phyloP scores from a whole-genome alignment of 1,284 basidiomycete species.

The Sanghuangporus sanghuang region DNA sequence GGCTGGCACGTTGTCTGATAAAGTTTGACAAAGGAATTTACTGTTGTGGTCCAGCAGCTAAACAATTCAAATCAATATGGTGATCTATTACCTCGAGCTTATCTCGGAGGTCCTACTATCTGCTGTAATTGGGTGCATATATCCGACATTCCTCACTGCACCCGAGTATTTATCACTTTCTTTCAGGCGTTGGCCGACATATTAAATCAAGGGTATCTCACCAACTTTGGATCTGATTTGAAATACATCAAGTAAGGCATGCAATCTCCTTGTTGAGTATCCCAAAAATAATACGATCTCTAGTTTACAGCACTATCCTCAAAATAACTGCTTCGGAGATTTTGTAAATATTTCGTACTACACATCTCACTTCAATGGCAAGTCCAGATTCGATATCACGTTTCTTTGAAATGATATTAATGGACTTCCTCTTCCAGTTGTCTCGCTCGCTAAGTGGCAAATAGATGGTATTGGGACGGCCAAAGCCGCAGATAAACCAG shows the following conservation, averaged over 20 bases:
- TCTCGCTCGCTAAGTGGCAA: conserved; percentile 7
- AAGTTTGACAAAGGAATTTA: conserved; percentile 34
- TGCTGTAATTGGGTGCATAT: conserved; percentile 41
- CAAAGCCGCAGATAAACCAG: conserved; percentile 30
- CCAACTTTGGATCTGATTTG: conserved; percentile 32
- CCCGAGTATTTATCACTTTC: neutral
- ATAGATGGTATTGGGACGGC: conserved; percentile 10
- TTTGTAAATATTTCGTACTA: neutral
- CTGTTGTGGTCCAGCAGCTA: conserved; percentile 28
- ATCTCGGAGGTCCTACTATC: conserved; percentile 42
- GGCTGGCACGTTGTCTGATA: neutral
- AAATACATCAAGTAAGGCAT: conserved; percentile 41
- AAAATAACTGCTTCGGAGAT: conserved; percentile 11
- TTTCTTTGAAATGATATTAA: conserved; percentile 59
- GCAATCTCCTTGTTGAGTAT: neutral
- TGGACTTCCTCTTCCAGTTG: conserved; percentile 35
- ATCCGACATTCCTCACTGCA: conserved; percentile 10
- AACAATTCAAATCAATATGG: conserved; percentile 33
- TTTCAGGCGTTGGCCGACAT: conserved; percentile 34
- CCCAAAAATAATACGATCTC: neutral
- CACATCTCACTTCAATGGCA: conserved; percentile 13
- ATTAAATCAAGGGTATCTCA: conserved; percentile 38
- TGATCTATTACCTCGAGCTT: conserved; percentile 32
- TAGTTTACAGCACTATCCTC: conserved; percentile 7
- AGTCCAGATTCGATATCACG: neutral